A percentile compares a stretch with the other conserved stretches of the same genome.
Evolutionary conservation across 129 eudicot species (phyloP).

Genomic region (Sambucus nigra): DNA sequence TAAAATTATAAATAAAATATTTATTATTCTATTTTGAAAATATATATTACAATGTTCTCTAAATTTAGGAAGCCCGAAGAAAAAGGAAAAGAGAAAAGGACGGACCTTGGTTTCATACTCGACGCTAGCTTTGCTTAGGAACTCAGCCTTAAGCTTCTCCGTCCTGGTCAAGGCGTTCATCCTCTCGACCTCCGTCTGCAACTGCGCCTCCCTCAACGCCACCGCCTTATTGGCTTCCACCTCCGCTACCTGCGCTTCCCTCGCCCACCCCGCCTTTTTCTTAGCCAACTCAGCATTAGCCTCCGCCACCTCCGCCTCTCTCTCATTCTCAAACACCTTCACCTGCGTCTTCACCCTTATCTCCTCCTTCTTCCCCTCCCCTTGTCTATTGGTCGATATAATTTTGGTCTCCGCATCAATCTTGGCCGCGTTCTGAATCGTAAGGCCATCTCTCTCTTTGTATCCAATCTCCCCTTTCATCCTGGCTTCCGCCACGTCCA

Average conservation of each 20-base stretch:
- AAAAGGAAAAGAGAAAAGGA: no score
- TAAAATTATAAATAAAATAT: no score
- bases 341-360: conserved; percentile 44
- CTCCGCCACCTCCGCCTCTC: conserved; percentile 52
- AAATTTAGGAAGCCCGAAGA: no score
- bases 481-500: conserved; percentile 68
- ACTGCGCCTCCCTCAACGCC: conserved; percentile 50
- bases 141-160: conserved; percentile 60
- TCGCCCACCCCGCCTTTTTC: conserved; percentile 53
- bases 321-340: conserved; percentile 44
- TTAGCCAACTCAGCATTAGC: conserved; percentile 44
- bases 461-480: conserved; percentile 70
- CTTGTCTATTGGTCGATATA: conserved; percentile 41
- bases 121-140: conserved; percentile 59
- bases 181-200: conserved; percentile 54
- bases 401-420: conserved; percentile 73
- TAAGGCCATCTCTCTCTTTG: conserved; percentile 43
- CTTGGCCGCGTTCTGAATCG: conserved; percentile 65
- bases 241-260: conserved; percentile 51
- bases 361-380: conserved; percentile 55
- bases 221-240: conserved; percentile 61
- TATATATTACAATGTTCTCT: no score
- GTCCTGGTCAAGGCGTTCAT: conserved; percentile 64
- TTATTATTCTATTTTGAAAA: no score
- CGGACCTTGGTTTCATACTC: conserved; percentile 65